Percentiles rank a stretch among this genome's conserved stretches.
Conservation (phyloP, 2,329 filamentous ascomycete genomes). For the Colletotrichum navitas region DNA sequence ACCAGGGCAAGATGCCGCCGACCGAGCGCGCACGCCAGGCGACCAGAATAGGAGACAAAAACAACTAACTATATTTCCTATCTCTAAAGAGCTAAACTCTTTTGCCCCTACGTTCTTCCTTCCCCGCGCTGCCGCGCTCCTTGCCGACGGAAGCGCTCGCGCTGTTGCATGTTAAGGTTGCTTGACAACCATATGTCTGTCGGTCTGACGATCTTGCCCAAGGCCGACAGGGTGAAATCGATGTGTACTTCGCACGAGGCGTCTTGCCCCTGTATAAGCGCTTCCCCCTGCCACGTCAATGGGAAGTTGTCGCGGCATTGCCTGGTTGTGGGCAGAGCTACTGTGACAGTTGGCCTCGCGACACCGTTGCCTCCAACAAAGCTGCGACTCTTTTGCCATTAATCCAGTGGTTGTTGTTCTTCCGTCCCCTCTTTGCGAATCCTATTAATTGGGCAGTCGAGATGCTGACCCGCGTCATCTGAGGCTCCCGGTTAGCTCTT, state of each 20-base stretch:
- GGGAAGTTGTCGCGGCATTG: neutral
- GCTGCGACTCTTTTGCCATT: neutral
- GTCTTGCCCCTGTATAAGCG: neutral
- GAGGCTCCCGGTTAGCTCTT: neutral
- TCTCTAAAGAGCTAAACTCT: neutral
- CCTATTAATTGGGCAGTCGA: neutral
- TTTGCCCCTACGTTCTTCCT: neutral
- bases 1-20: neutral
- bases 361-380: neutral
- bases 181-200: neutral
- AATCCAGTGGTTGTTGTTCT: neutral
- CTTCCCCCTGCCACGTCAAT: neutral
- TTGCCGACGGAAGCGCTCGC: neutral
- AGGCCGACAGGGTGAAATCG: neutral
- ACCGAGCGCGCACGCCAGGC: neutral
- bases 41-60: neutral
- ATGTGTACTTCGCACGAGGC: neutral
- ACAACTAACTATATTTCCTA: conserved; percentile 2
- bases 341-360: neutral
- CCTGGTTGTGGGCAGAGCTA: neutral
- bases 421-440: neutral
- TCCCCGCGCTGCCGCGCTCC: neutral
- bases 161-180: neutral
- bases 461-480: neutral
- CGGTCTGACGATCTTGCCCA: neutral